Base-by-base conservation (phyloP, 225 moss, liverwort and hornwort genomes). In the Bryum argenteum region DNA sequence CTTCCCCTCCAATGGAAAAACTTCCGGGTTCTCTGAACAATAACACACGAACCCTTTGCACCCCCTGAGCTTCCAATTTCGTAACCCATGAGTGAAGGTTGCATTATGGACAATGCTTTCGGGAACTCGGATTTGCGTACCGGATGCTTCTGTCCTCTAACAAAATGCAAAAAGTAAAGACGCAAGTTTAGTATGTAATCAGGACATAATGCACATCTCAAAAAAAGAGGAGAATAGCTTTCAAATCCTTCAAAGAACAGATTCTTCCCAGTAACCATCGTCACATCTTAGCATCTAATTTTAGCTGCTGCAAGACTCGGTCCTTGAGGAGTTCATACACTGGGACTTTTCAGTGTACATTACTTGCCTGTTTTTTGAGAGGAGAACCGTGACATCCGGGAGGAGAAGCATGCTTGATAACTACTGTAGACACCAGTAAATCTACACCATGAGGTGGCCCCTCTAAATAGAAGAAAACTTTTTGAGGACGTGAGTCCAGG, bases 401-500 rank as follows among this genome's bases (percentile, higher is more conserved):
- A 55, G 71, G 67, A 47, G 48, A 42, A 61, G 72, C 48, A 81
- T 75, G 74, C 87, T 81, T 76, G 58, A 96, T 74, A 23, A 85
- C 75, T 21, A 82, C 93, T 70, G 86, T 85, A 65, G 89, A 89
- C 37, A 90, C 87, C 40, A 93, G 72, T 58, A 96, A 75, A 75
- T 93, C 96, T 70, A 93, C 79, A 16, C 82, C 88, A 71, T 52
- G 24, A 4, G 84, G 86, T 56, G 93, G 93, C 55, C 93, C 93
- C 76, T 93, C 93, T 22, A 96, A 75, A 63, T 93, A 96, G 43
- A 96, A 90, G n/a, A 85, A 75, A 44, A 83, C 82, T 53, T 84
- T 91, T 40, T 83, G 73, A 63, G 80, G 79, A 38, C 67, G 48
- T 17, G 82, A 28, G 61, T 78, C 79, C 70, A 93, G 44, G 43